Conservation (phyloP, 2,329 filamentous ascomycete genomes). For the Alternaria angustiovoidea region DNA sequence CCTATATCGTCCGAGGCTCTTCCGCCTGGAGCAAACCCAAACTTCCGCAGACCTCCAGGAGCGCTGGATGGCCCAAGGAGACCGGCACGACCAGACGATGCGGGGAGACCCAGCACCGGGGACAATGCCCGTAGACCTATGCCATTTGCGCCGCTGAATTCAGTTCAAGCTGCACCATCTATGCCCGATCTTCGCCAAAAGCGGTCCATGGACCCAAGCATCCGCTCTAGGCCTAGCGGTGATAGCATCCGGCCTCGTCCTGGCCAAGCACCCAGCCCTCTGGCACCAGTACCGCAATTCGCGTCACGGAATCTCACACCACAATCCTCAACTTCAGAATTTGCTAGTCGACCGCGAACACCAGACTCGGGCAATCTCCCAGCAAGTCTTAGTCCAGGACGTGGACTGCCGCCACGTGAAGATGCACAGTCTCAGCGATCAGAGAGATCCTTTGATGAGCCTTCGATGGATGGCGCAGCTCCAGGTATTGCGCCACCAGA, state of each 20-base stretch:
- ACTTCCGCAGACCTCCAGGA: slow-evolving; percentile 35
- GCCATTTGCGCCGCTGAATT: slow-evolving; percentile 31
- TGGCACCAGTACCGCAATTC: slow-evolving; percentile 35
- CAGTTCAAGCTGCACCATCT: slow-evolving; percentile 33
- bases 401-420: slow-evolving; percentile 37
- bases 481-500: slow-evolving; percentile 35
- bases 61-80: slow-evolving; percentile 29
- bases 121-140: slow-evolving; percentile 41
- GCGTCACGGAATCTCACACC: slow-evolving; percentile 50
- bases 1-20: slow-evolving; percentile 20
- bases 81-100: slow-evolving; percentile 31
- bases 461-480: slow-evolving; percentile 31
- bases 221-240: slow-evolving; percentile 46
- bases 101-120: slow-evolving; percentile 39
- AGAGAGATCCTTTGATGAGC: slow-evolving; percentile 39
- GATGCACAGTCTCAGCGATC: slow-evolving; percentile 44
- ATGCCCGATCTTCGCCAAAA: slow-evolving; percentile 41
- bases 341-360: slow-evolving; percentile 43
- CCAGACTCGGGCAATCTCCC: slow-evolving; percentile 41
- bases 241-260: slow-evolving; percentile 47
- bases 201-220: slow-evolving; percentile 45
- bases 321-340: slow-evolving; percentile 51
- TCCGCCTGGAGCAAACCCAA: slow-evolving; percentile 24
- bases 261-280: slow-evolving; percentile 38
- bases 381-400: slow-evolving; percentile 35